Conservation (phyloP, 2,329 filamentous ascomycete genomes). For the Verticillium nonalfalfae region DNA sequence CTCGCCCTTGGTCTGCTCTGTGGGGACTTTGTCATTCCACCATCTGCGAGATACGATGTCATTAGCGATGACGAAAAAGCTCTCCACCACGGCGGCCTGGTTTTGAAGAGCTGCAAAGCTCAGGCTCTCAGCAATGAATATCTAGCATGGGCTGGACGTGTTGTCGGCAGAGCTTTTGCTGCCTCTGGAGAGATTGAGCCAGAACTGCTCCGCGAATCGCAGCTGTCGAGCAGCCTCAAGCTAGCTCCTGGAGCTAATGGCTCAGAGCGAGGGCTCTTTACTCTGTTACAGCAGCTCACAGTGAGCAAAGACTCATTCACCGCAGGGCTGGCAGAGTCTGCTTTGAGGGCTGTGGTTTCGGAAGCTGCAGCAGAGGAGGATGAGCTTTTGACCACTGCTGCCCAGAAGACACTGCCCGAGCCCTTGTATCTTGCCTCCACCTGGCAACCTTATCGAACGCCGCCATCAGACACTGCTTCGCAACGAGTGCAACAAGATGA, state of each 20-base stretch:
- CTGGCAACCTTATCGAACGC: conserved; percentile 50
- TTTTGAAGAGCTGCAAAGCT: conserved; percentile 73
- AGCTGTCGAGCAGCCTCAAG: conserved; percentile 42
- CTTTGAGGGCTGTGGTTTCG: conserved; percentile 50
- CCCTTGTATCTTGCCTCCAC: conserved; percentile 46
- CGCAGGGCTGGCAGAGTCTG: conserved; percentile 55
- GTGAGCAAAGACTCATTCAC: conserved; percentile 48
- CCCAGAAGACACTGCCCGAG: conserved; percentile 44
- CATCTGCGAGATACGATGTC: conserved; percentile 52
- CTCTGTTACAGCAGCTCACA: conserved; percentile 55
- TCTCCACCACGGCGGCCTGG: conserved; percentile 51
- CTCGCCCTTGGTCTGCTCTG: conserved; percentile 70
- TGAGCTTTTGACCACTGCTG: conserved; percentile 40
- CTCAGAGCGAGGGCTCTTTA: conserved; percentile 59
- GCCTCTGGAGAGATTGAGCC: conserved; percentile 62
- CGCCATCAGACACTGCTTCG: conserved; percentile 40
- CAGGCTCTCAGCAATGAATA: conserved; percentile 61
- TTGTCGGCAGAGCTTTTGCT: conserved; percentile 78
- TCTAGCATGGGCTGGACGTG: conserved; percentile 76
- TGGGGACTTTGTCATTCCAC: conserved; percentile 61
- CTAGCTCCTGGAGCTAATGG: conserved; percentile 38
- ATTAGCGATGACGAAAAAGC: conserved; percentile 63
- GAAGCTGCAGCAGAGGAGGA: conserved; percentile 41
- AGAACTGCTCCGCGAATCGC: conserved; percentile 55
- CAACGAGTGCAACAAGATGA: conserved; percentile 15